Percentiles rank a stretch among this genome's conserved stretches.
Conservation (phyloP, 176 grass and related monocot genomes). For the Elaeis guineensis region DNA sequence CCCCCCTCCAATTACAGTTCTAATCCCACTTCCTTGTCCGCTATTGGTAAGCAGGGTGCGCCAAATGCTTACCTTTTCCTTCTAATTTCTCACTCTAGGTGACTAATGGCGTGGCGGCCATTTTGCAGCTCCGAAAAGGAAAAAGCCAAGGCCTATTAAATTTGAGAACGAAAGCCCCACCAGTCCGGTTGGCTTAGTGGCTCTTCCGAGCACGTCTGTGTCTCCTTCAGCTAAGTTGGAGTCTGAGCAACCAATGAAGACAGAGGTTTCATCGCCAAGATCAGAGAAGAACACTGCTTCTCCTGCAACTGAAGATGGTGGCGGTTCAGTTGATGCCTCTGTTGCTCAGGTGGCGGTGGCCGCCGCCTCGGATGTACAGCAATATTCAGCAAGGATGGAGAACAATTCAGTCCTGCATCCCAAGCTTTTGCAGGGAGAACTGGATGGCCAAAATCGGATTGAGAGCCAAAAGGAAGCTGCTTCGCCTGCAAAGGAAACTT, state of each 20-base stretch:
- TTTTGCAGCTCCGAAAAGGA: constrained; percentile 71
- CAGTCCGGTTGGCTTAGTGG: constrained; percentile 3
- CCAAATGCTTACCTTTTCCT: neutral
- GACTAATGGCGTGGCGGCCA: no score
- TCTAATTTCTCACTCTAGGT: neutral
- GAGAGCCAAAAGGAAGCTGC: constrained; percentile 36
- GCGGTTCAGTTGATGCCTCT: constrained; percentile 12
- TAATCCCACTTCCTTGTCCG: constrained; percentile 29
- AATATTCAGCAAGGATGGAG: constrained; percentile 37
- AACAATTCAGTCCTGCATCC: constrained; percentile 32
- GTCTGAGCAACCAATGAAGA: constrained; percentile 21
- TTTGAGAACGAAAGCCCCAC: constrained; percentile 41
- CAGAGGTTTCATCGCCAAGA: constrained; percentile 36
- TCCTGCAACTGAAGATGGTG: constrained; percentile 27
- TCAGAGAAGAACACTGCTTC: constrained; percentile 42
- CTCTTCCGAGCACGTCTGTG: constrained; percentile 10
- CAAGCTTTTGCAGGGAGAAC: constrained; percentile 23
- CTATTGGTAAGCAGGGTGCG: constrained; percentile 31
- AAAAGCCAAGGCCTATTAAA: constrained; percentile 69
- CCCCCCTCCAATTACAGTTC: constrained; percentile 44
- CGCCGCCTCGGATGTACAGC: neutral
- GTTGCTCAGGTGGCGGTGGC: neutral
- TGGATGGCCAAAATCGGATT: constrained; percentile 31
- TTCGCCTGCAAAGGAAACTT: constrained; percentile 37
- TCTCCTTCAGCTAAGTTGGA: constrained; percentile 11